phyloP scores from a whole-genome alignment of 768 basidiomycete species.

The Amanita pallidorosea region DNA sequence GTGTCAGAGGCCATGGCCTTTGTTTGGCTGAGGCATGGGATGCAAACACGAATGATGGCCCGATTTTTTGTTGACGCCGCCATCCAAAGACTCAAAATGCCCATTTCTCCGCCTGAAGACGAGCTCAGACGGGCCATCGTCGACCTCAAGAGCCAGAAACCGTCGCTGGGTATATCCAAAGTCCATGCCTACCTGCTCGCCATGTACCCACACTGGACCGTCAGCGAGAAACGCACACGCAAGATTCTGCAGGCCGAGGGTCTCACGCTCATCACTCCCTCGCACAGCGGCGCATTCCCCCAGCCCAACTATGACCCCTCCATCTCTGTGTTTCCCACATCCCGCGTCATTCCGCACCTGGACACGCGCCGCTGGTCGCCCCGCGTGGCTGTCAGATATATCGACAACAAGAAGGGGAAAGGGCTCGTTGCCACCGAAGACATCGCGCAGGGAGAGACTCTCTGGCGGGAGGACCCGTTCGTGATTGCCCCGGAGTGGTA shows the following conservation, averaged over 20 bases:
- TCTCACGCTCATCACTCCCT: slow-evolving; percentile 22
- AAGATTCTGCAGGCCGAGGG: slow-evolving; percentile 59
- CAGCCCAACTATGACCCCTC: slow-evolving; percentile 6
- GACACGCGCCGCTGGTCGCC: slow-evolving; percentile 52
- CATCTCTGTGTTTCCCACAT: slow-evolving; percentile 40
- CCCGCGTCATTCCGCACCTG: slow-evolving; percentile 50
- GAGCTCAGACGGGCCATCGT: slow-evolving; percentile 48
- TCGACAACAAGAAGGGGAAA: slow-evolving; percentile 67
- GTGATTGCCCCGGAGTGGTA: slow-evolving; percentile 76
- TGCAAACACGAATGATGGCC: slow-evolving; percentile 1
- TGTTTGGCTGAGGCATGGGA: neutral
- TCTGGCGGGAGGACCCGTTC: slow-evolving; percentile 85
- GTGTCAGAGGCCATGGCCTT: slow-evolving; percentile 4
- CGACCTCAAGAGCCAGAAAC: slow-evolving; percentile 43
- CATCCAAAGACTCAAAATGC: slow-evolving; percentile 3
- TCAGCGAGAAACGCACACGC: slow-evolving; percentile 75
- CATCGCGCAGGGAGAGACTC: slow-evolving; percentile 58
- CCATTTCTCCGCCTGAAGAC: slow-evolving; percentile 44
- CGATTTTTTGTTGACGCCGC: neutral
- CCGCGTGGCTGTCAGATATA: slow-evolving; percentile 58
- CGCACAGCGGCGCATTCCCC: neutral
- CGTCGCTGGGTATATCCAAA: slow-evolving; percentile 61
- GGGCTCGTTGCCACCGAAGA: slow-evolving; percentile 65
- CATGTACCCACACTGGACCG: slow-evolving; percentile 56
- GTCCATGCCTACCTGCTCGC: slow-evolving; percentile 53